Base-by-base conservation (phyloP, 495 filamentous ascomycete species). In the Aspergillus olivimuriae region DNA sequence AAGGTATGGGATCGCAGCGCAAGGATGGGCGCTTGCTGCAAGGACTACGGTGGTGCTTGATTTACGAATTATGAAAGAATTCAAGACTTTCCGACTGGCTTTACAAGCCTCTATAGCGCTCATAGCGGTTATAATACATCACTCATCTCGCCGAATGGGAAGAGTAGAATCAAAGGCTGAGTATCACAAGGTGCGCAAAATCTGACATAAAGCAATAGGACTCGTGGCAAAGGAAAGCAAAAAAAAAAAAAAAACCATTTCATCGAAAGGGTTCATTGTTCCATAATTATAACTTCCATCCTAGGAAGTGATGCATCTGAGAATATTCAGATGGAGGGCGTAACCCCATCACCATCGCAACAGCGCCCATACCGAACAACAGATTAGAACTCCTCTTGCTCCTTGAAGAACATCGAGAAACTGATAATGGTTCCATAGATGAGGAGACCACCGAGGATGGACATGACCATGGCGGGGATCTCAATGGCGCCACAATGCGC, bases 371-470 rank as follows among this genome's bases (percentile, higher is more conserved):
- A 22, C 21, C 17, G 9, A 18, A 43, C 17, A 22, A 15, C 38
- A 28, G n/a, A 18, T 64, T 49, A 81, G 53, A 87, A 98, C 52
- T 95, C 92, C 50, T 90, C 80, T 69, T 96, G 87, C 61, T 96
- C 89, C 62, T 89, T 82, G 76, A 99, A 99, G 70, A 97, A 97
- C 87, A 94, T 87, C 30, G 80, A 83, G 68, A 99, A 99, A 62
- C 82, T 89, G 61, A 97, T 92, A 59, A 99, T 95, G 11, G 92
- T 99, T 24, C 88, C 89, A 63, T 99, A 99, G 53, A 97, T 97
- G 62, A 99, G 63, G 31, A 95, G 65, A 33, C 92, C 92, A 16
- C 92, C 92, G 39, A 92, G 65, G 52, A 97, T 86, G 21, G 83
- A 90, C 92, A 99, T 97, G 61, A 86, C 68, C 87, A 95, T 95